Evolutionary conservation across 805 yeast genomes (phyloP).

Genomic region (Candida nemodendra): DNA sequence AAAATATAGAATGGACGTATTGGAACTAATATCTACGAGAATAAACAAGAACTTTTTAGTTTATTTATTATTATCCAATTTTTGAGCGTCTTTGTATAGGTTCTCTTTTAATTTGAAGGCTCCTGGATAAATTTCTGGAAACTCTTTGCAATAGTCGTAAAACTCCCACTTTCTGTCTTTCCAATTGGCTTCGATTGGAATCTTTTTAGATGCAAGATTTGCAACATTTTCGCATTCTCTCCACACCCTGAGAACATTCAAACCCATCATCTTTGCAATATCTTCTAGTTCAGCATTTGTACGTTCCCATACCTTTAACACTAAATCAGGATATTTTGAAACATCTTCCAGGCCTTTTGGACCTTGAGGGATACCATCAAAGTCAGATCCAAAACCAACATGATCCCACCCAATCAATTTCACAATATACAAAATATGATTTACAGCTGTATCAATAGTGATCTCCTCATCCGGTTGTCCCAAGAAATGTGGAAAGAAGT

Average conservation of each 20-base stretch:
- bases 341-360: conserved; percentile 51
- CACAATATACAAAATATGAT: conserved; percentile 41
- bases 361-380: conserved; percentile 46
- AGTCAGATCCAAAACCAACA: conserved; percentile 49
- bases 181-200: conserved; percentile 38
- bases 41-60: too few relatives aligned
- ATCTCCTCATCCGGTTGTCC: conserved; percentile 19
- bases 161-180: conserved; percentile 38
- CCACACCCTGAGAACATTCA: conserved; percentile 45
- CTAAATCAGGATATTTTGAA: conserved; percentile 50
- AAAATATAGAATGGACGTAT: too few relatives aligned
- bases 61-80: too few relatives aligned
- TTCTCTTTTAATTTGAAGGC: too few relatives aligned
- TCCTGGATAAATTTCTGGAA: conserved; percentile 38
- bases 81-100: too few relatives aligned
- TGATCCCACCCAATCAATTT: conserved; percentile 47
- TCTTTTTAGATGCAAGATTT: conserved; percentile 24
- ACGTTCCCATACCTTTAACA: conserved; percentile 28
- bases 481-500: conserved; percentile 42
- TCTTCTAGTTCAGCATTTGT: conserved; percentile 40
- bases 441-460: conserved; percentile 45
- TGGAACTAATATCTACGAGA: too few relatives aligned
- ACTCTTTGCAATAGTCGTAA: conserved; percentile 29
- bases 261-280: conserved; percentile 39
- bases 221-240: conserved; percentile 34